Base-by-base conservation (phyloP, 305 asterid genomes). In the Andrographis paniculata region DNA sequence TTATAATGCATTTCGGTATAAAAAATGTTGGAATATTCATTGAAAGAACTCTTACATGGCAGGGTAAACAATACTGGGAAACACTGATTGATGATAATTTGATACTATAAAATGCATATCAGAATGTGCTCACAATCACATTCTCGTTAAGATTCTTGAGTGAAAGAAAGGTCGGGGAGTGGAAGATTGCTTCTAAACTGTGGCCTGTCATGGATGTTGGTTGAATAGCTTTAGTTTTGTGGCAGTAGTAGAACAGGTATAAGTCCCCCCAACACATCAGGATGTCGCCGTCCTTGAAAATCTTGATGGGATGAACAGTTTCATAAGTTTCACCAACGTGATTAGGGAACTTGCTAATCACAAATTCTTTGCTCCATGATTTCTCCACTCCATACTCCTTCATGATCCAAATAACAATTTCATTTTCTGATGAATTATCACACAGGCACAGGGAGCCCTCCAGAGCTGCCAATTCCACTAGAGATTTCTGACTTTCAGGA, bases 221-320 rank as follows among this genome's bases (percentile, higher is more conserved):
- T 1, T 5, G 16, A 16, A 47, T 21, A 47, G 27, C 10, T 52
- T 42, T 42, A 15, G 31, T 60, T 49, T 47, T 37, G 40, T 20
- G 16, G 48, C 49, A 28, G 30, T 45, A 60, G 5, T 56, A 52
- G 57, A 65, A 46, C 21, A 75, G 17, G 24, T 0, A 6, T 15
- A 13, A 35, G 4, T 64, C 46, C 5, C 27, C 49, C 63, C 67
- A 65, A 9, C 52, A 20, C 53, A 73, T 35, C 72, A 74, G 22
- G 1, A 73, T 42, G n/a, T 66, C 79, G 0, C 81, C 86, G 53
- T 69, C 75, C 48, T 41, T 45, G n/a, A 80, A 70, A 9, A 54
- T 48, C 30, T 62, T 69, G 49, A 77, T 21, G 2, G 72, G 60
- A 1, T 41, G 35, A 39, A 71, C 42, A 12, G 46, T 28, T 22